Evolutionary conservation across 1,284 basidiomycete species (phyloP), one percentile per base, ranked within the genome.

Genomic region (Hypsizygus ulmarius): DNA sequence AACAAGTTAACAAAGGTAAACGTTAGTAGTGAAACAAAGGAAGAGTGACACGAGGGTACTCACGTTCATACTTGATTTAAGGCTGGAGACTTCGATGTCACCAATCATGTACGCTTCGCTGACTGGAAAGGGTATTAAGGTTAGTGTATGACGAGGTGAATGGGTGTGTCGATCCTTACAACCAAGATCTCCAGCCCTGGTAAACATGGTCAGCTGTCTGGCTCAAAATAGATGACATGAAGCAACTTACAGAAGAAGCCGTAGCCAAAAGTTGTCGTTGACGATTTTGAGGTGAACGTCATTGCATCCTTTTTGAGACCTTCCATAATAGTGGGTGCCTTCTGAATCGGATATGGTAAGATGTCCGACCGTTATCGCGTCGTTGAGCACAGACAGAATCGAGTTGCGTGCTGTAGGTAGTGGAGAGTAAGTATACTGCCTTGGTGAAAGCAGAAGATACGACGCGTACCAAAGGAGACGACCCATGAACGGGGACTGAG

Each of bases 51-150:
- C 49, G 51, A 48, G 15, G 34, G 40, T 35, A 73, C 87, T 60
- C 63, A 90, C 90, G 64, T 88, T 79, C 81, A 94, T 92, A 46
- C 85, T 75, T 21, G 77, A 74, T 59, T 82, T 84, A 49, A 95
- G 77, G 60, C 83, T 79, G 50, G 79, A 79, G 4, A 87, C 81
- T 61, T 90, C 75, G 38, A 92, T 75, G 52, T 93, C 87, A 42
- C 87, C 87, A 58, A 84, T 75, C 85, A 93, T 92, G 70, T 87
- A 93, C 1, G 90, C 87, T 74, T 96, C 93, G 61, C 89, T 89
- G 69, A 96, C 86, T 87, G 64, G 32, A 59, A 49, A 51, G 37
- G 33, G 32, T 29, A 39, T 57, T 59, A 48, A 27, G 43, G 50
- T 50, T 43, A 39, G 30, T 51, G n/a, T 32, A 37, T 41, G 32